Conservation (phyloP, 805 yeast species). For the Nakazawaea anatomiae region DNA sequence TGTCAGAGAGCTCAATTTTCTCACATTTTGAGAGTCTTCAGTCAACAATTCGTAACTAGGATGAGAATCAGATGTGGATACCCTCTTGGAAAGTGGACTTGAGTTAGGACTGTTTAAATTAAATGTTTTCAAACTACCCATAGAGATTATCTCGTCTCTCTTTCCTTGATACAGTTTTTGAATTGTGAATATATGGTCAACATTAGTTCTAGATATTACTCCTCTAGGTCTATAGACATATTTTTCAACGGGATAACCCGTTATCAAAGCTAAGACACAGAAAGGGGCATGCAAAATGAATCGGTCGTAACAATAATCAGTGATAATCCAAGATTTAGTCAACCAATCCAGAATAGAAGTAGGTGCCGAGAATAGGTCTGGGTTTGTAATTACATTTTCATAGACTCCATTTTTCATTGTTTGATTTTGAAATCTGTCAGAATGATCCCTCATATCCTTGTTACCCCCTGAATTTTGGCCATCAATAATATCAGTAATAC, state of each 20-base stretch:
- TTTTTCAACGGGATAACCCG: neutral
- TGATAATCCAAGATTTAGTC: conserved; percentile 21
- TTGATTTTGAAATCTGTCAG: neutral
- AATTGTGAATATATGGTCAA: no score
- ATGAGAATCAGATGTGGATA: neutral
- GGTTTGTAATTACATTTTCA: neutral
- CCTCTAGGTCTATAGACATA: conserved; percentile 5
- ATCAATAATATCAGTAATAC: no score
- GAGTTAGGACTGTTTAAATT: neutral
- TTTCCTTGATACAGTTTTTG: neutral
- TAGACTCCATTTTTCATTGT: neutral
- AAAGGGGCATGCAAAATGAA: conserved; percentile 30
- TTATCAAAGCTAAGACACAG: conserved; percentile 15
- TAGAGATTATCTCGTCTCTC: neutral
- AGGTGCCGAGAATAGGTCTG: conserved; percentile 1
- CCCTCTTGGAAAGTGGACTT: neutral
- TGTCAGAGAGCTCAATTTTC: neutral
- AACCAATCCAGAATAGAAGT: neutral
- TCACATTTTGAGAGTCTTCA: neutral
- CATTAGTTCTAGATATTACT: neutral
- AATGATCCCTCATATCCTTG: no score
- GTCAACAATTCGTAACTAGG: neutral
- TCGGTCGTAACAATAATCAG: conserved; percentile 34
- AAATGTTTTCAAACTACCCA: neutral
- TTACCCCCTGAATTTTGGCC: neutral